Percentiles rank a stretch among this genome's conserved stretches.
Conservation (phyloP, 805 yeast genomes). For the Yamadazyma akitaensis region DNA sequence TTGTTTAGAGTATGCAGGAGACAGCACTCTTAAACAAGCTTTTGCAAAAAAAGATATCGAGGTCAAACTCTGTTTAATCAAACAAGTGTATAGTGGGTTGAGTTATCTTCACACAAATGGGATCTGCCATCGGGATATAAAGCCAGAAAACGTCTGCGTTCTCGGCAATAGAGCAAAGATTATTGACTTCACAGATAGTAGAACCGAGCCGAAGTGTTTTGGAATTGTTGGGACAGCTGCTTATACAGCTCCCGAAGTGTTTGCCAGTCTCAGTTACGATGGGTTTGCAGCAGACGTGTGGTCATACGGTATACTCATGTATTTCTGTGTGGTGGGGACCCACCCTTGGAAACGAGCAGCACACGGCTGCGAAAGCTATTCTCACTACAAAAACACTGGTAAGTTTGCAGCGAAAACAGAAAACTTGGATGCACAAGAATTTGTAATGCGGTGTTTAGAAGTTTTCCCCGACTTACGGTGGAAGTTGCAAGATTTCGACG, state of each 20-base stretch:
- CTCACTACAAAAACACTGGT: neutral
- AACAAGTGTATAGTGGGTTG: conserved; percentile 40
- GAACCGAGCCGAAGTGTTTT: conserved; percentile 16
- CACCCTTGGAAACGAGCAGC: conserved; percentile 50
- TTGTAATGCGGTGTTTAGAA: neutral
- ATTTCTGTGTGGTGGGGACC: conserved; percentile 24
- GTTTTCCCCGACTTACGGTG: neutral
- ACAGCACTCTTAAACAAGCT: conserved; percentile 16
- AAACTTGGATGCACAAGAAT: neutral
- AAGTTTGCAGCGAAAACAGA: neutral
- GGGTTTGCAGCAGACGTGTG: conserved; percentile 45
- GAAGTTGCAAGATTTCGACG: neutral
- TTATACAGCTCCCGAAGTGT: conserved; percentile 49
- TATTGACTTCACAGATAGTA: conserved; percentile 42
- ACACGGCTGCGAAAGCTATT: neutral
- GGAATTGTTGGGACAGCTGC: conserved; percentile 49
- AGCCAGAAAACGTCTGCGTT: conserved; percentile 45
- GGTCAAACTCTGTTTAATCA: conserved; percentile 29
- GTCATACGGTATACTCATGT: conserved; percentile 47
- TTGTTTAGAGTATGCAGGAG: conserved; percentile 33
- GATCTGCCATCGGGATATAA: conserved; percentile 50
- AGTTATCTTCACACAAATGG: conserved; percentile 33
- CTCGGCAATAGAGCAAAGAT: conserved; percentile 31
- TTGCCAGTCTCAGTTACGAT: conserved; percentile 32
- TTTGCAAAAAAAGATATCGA: conserved; percentile 2